phyloP scores from a whole-genome alignment of 345 rosid genomes.

The Aethionema arabicum region DNA sequence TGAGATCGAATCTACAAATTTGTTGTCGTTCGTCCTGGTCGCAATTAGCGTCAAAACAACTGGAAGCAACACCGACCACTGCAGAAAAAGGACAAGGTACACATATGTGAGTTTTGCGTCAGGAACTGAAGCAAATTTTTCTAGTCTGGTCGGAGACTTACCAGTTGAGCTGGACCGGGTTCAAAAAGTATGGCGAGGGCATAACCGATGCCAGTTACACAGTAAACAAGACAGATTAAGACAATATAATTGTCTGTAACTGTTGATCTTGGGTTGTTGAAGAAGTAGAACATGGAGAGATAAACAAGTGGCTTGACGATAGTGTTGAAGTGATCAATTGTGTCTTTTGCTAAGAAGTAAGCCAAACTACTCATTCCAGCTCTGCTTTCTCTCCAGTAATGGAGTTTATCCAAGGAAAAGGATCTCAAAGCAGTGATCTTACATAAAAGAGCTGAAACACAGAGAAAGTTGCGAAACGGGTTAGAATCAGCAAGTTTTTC shows the following conservation, averaged over 20 bases:
- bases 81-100: constrained; percentile 26
- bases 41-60: constrained; percentile 92
- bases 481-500: constrained; percentile 16
- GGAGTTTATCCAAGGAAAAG: constrained; percentile 82
- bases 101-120: constrained; percentile 10
- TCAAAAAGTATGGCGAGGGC: constrained; percentile 69
- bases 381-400: constrained; percentile 92
- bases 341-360: constrained; percentile 85
- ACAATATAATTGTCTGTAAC: constrained; percentile 74
- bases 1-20: constrained; percentile 40
- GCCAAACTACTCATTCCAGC: constrained; percentile 99
- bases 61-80: constrained; percentile 99
- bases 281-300: constrained; percentile 97
- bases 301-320: constrained; percentile 83
- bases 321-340: constrained; percentile 88
- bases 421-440: constrained; percentile 95
- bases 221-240: constrained; percentile 80
- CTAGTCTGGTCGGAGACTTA: constrained; percentile 36
- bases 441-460: constrained; percentile 76
- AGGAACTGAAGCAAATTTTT: constrained; percentile 20
- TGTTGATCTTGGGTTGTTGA: constrained; percentile 91
- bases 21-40: constrained; percentile 43
- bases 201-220: constrained; percentile 94
- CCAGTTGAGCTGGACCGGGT: constrained; percentile 95
- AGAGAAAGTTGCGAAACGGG: not conserved